Conservation (phyloP, 139 green algal species). For the Parachlorella kessleri region DNA sequence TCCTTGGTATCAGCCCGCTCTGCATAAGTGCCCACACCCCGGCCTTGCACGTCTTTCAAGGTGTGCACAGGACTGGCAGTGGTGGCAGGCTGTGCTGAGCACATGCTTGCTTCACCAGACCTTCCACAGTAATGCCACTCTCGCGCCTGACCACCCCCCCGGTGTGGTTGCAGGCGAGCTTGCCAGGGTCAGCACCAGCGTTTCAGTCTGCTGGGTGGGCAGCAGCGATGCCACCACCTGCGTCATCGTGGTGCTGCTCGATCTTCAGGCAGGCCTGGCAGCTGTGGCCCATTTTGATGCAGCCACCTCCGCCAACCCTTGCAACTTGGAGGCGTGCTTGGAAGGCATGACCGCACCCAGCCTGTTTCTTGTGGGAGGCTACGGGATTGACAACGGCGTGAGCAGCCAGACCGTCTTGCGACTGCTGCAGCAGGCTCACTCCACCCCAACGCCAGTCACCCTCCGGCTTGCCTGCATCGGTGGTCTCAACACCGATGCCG, state of each 20-base stretch:
- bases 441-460: not conserved
- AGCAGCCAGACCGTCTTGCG: too few species aligned
- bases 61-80: not conserved
- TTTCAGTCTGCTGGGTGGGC: not conserved
- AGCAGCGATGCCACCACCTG: conserved; percentile 28
- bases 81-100: too few species aligned
- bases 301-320: not conserved
- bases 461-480: conserved; percentile 13
- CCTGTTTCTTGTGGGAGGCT: conserved; percentile 19
- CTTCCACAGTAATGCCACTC: too few species aligned
- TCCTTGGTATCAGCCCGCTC: not conserved
- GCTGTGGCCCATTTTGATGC: not conserved
- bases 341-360: not conserved
- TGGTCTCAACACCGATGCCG: not conserved
- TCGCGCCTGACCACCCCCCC: too few species aligned
- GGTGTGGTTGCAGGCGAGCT: too few species aligned
- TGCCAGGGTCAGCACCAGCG: too few species aligned
- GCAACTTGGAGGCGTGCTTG: not conserved
- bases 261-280: not conserved
- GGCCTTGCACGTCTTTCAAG: not conserved
- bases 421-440: too few species aligned
- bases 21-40: not conserved
- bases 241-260: not conserved
- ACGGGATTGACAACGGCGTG: too few species aligned
- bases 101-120: too few species aligned